Base-by-base conservation (phyloP, 192 early-diverging fungal genomes). In the Glomus cerebriforme region DNA sequence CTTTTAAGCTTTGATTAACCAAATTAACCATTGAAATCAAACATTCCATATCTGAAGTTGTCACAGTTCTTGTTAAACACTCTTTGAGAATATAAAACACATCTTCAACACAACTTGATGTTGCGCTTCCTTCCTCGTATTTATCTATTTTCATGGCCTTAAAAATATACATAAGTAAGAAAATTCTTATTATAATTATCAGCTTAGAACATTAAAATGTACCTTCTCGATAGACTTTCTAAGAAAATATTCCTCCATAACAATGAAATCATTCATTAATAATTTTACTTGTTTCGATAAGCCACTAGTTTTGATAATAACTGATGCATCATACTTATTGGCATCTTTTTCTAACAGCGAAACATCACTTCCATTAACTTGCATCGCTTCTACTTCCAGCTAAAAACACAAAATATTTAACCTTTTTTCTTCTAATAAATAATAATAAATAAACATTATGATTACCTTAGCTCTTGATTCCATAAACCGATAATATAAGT, bases 11-110 rank as follows among this genome's bases (percentile, higher is more conserved):
- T 12, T 87, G 85, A 26, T 92, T 87, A 5, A 92, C 85, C 26
- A 86, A 83, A 68, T 92, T 92, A 70, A 94, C 84, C 31, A 96
- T 86, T 1, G 93, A 89, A 7, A 90, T 89, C 4, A 96, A 79
- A 0, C 90, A 86, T 24, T 93, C 85, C 19, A 92, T 80, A 75
- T 94, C 90, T 54, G 90, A 86, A 0, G 95, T 94, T n/a, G 91
- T 83, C 1, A 98, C 81, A 1, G 91, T 88, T 66, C 96, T 89
- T 37, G 87, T 87, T 8, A 95, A 81, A 7, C 90, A 89, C 29
- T 91, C 93, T 75, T 93, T 93, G 27, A 95, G 82, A 54, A 99
- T 93, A 82, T 94, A 99, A 81, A 98, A 98, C 9, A 97, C 90
- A 78, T 99, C 98, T 59, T 96, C 98, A 12, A 98, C 96, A 77